Evolutionary conservation across 768 basidiomycete species (phyloP).

Genomic region (Kwoniella dejecticola): DNA sequence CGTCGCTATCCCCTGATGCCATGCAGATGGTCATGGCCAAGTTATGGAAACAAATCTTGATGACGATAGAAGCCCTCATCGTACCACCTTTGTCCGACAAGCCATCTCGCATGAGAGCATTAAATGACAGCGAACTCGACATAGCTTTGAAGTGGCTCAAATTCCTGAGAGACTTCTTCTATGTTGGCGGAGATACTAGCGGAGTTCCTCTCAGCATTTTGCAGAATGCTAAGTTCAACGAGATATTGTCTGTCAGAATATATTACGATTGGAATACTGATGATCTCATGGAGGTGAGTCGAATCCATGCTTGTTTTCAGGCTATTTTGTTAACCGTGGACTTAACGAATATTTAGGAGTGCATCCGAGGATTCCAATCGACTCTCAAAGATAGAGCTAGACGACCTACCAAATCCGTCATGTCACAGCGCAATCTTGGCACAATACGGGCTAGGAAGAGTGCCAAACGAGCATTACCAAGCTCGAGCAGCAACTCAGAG

Average conservation of each 20-base stretch:
- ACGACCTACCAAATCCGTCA: conserved; percentile 90
- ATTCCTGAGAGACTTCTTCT: conserved; percentile 94
- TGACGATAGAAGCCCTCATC: conserved; percentile 79
- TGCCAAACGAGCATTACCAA: conserved; percentile 82
- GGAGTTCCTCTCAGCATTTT: conserved; percentile 80
- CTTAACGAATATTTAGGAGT: too few relatives aligned
- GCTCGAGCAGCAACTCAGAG: conserved; percentile 68
- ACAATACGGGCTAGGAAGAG: conserved; percentile 93
- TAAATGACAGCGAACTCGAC: conserved; percentile 95
- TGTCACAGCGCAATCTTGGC: conserved; percentile 87
- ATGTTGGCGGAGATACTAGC: conserved; percentile 82
- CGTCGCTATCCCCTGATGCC: conserved; percentile 76
- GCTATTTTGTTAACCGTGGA: too few relatives aligned
- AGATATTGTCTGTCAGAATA: conserved; percentile 81
- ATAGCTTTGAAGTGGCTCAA: conserved; percentile 97
- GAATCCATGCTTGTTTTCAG: conserved; percentile 8
- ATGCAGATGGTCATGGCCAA: conserved; percentile 88
- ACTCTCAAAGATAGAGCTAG: conserved; percentile 76
- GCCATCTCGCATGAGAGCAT: conserved; percentile 83
- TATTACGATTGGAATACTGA: conserved; percentile 86
- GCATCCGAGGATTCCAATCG: conserved; percentile 92
- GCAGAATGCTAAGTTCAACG: conserved; percentile 93
- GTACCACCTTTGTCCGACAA: conserved; percentile 86
- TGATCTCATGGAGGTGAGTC: conserved; percentile 56
- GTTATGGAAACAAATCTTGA: conserved; percentile 94